Base-by-base conservation (phyloP, 73 alveolate species). In the Halteria grandinella region DNA sequence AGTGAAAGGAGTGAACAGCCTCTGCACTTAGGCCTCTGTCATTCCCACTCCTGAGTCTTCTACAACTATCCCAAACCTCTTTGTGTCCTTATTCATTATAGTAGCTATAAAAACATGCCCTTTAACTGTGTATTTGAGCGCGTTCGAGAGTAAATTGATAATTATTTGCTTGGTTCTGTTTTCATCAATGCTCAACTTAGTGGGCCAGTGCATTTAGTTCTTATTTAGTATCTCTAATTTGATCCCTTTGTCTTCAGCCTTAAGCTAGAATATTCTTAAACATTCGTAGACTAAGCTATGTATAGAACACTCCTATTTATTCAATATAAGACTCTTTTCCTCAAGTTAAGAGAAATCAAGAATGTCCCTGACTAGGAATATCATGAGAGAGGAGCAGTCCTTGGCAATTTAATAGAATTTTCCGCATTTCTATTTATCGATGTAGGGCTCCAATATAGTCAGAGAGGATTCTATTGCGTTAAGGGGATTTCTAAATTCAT, bases 11-110 rank as follows among this genome's bases (percentile, higher is more conserved):
- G n/a, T 74, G 47, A 83, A 83, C 17, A 83, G 17, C 1, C 47
- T 50, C 11, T 75, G 44, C 27, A 59, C 27, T 24, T 74, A 31
- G 11, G 54, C 75, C 36, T 58, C 45, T 2, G 77, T 49, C 6
- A 83, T 75, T 0, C 92, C 92, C 10, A 63, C 77, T 2, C 92
- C 92, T 2, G 76, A 45, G 40, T 83, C 92, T 34, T 57, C 33
- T 0, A 83, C 85, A 25, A 15, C 76, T 0, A 69, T 63, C 32
- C 43, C 34, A 0, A 69, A 21, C 12, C 44, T 20, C 39, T n/a
- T n/a, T n/a, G n/a, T n/a, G n/a, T n/a, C n/a, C n/a, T n/a, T n/a
- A n/a, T n/a, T n/a, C n/a, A n/a, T n/a, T n/a, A n/a, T n/a, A n/a
- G n/a, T n/a, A n/a, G n/a, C n/a, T n/a, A 39, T 11, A 32, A 12